Conservation (phyloP, 1,284 basidiomycete species). For the Bjerkandera adusta region DNA sequence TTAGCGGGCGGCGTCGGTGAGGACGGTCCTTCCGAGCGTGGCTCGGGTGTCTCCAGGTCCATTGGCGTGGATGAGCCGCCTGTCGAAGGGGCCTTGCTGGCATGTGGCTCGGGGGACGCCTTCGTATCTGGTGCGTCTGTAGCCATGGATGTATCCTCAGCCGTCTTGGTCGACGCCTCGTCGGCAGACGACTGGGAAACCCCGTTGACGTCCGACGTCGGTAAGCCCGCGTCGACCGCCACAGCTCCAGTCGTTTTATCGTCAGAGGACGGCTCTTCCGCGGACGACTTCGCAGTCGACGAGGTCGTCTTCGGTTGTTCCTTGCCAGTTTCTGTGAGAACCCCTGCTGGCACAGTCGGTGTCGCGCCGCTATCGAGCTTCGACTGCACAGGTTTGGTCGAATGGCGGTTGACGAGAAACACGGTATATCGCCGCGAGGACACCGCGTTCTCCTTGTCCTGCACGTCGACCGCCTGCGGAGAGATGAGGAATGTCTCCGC, state of each 20-base stretch:
- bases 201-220: not conserved
- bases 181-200: not conserved
- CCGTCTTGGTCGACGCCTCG: not conserved
- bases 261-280: too few relatives aligned
- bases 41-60: not conserved
- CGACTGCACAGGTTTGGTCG: too few relatives aligned
- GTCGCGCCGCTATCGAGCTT: too few relatives aligned
- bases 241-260: too few relatives aligned
- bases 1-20: not conserved
- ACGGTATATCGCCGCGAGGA: slow-evolving; percentile 22
- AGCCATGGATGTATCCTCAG: not conserved
- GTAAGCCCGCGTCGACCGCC: too few relatives aligned
- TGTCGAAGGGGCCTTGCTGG: not conserved
- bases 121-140: not conserved
- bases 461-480: slow-evolving; percentile 19
- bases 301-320: too few relatives aligned
- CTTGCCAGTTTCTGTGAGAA: too few relatives aligned
- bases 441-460: slow-evolving; percentile 25
- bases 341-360: too few relatives aligned
- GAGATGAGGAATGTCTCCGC: slow-evolving; percentile 31
- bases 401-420: slow-evolving; percentile 15
- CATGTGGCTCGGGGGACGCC: not conserved
- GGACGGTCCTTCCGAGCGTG: not conserved
- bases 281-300: too few relatives aligned
- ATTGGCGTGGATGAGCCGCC: not conserved